A percentile compares a stretch with the other conserved stretches of the same genome.
These are phyloP conservation scores for Penicillium goetzii DNA, from an alignment of 495 filamentous ascomycete species.

Conservation along the genomic window DNA sequence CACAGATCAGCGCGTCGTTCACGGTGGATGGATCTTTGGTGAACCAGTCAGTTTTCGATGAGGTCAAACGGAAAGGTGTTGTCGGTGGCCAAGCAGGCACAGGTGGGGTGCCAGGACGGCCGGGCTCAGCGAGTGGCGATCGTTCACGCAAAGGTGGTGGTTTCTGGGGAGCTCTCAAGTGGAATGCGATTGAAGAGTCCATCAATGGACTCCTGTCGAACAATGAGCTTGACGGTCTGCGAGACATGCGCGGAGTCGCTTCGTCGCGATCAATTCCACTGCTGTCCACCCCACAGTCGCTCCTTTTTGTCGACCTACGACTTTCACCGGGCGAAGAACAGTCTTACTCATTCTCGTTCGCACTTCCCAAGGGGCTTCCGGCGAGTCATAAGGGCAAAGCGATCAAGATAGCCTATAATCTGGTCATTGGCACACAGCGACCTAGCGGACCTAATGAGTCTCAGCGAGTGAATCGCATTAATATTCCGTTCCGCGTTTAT, in stretches of 20 bases:
- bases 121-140: constrained; percentile 47
- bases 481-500: constrained; percentile 92
- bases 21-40: constrained; percentile 89
- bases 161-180: constrained; percentile 81
- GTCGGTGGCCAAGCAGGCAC: constrained; percentile 81
- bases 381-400: constrained; percentile 90
- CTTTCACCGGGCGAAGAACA: constrained; percentile 87
- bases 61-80: constrained; percentile 91
- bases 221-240: constrained; percentile 85
- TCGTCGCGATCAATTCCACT: constrained; percentile 82
- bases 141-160: constrained; percentile 76
- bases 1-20: constrained; percentile 90
- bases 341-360: constrained; percentile 83
- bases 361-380: constrained; percentile 81
- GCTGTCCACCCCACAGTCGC: constrained; percentile 92
- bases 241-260: constrained; percentile 86
- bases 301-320: constrained; percentile 91
- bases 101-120: constrained; percentile 60
- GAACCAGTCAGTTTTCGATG: constrained; percentile 88
- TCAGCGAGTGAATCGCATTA: constrained; percentile 84
- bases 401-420: constrained; percentile 89
- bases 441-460: constrained; percentile 75
- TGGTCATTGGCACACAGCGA: constrained; percentile 90
- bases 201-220: constrained; percentile 83
- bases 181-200: constrained; percentile 86